These are phyloP conservation scores for Nakazawaea anatomiae DNA, from an alignment of 805 yeast genomes.

Conservation along the genomic window DNA sequence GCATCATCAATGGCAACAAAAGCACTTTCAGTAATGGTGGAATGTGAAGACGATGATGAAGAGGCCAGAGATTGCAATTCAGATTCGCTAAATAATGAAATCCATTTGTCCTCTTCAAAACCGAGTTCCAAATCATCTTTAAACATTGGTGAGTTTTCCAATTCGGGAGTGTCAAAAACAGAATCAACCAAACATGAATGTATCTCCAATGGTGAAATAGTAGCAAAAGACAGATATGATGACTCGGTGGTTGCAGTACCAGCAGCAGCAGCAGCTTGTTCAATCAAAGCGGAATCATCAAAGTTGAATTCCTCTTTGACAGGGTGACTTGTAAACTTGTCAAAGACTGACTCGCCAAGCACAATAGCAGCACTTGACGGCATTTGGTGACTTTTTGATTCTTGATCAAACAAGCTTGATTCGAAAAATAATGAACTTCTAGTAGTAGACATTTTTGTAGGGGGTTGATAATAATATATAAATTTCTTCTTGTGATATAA, in stretches of 20 bases:
- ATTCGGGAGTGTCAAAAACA: constrained; percentile 34
- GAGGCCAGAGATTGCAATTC: constrained; percentile 15
- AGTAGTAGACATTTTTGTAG: constrained; percentile 6
- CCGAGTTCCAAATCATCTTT: constrained; percentile 45
- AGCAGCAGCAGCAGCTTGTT: background rate
- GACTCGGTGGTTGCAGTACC: background rate
- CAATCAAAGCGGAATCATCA: constrained; percentile 1
- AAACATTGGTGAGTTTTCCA: constrained; percentile 53
- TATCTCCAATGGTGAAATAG: constrained; percentile 45
- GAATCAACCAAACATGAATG: constrained; percentile 48
- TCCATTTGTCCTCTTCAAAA: constrained; percentile 46
- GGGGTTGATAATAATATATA: background rate
- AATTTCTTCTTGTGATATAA: background rate
- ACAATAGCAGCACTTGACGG: constrained; percentile 17
- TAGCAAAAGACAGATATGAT: constrained; percentile 6
- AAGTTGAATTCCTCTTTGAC: background rate
- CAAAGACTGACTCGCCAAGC: constrained; percentile 28
- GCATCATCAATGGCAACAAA: constrained; percentile 17
- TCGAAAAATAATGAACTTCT: constrained; percentile 1
- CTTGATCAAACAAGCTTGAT: constrained; percentile 7
- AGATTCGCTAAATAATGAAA: constrained; percentile 48
- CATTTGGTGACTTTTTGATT: background rate
- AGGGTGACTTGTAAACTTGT: constrained; percentile 15
- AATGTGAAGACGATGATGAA: too few relatives aligned
- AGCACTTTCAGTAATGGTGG: too few relatives aligned